Percentiles rank a stretch among this genome's conserved stretches.
Conservation (phyloP, 2,329 filamentous ascomycete species). For the Paradendryphiella salina region DNA sequence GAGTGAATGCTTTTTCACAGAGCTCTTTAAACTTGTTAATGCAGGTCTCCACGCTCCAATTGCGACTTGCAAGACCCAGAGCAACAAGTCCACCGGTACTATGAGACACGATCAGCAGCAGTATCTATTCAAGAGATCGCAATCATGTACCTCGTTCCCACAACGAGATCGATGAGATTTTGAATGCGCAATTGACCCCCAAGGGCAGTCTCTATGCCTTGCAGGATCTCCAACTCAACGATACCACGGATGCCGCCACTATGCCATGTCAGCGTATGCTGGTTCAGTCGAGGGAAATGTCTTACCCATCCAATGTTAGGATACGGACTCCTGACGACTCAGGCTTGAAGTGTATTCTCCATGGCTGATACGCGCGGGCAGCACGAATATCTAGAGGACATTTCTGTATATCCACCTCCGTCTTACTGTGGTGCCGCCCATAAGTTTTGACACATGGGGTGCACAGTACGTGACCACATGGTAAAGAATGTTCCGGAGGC, state of each 20-base stretch:
- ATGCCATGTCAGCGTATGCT: no score
- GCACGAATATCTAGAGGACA: background rate
- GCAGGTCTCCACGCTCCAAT: constrained; percentile 48
- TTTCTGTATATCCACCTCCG: background rate
- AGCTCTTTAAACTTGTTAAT: constrained; percentile 40
- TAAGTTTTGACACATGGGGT: constrained; percentile 47
- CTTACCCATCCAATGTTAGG: constrained; percentile 15
- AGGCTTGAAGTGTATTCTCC: constrained; percentile 41
- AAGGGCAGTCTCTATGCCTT: constrained; percentile 47
- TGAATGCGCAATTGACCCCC: constrained; percentile 49
- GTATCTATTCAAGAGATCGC: no score
- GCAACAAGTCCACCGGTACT: constrained; percentile 53
- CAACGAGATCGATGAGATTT: constrained; percentile 55
- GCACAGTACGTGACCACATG: constrained; percentile 55
- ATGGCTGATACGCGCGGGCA: constrained; percentile 5
- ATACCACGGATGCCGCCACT: constrained; percentile 14
- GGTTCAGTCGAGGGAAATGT: background rate
- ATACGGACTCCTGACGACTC: constrained; percentile 12
- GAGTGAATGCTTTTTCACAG: constrained; percentile 50
- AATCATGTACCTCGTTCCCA: constrained; percentile 24
- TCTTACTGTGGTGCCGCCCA: constrained; percentile 13
- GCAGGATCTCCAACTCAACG: constrained; percentile 51
- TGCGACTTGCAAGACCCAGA: constrained; percentile 47
- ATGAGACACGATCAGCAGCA: no score
- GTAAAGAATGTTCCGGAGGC: constrained; percentile 49